Evolutionary conservation across 2,329 filamentous ascomycete genomes (phyloP).

Genomic region (Arthrobotrys megalospora): DNA sequence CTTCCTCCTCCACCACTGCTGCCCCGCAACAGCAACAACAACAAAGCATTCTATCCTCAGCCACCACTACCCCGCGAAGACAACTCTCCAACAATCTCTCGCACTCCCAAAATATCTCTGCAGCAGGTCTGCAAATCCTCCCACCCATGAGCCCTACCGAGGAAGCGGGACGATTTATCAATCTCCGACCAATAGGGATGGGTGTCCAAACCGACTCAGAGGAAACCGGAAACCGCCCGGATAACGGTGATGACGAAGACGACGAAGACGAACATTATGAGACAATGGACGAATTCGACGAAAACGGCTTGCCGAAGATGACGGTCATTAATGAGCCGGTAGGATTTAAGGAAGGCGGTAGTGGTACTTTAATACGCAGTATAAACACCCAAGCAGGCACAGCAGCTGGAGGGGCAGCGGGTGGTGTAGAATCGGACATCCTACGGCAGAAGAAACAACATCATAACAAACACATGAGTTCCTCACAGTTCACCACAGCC

Average conservation of each 20-base stretch:
- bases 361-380: slow-evolving; percentile 20
- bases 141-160: slow-evolving; percentile 58
- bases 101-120: slow-evolving; percentile 45
- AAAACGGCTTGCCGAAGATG: slow-evolving; percentile 54
- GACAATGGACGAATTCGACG: slow-evolving; percentile 61
- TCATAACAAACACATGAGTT: slow-evolving; percentile 33
- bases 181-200: slow-evolving; percentile 69
- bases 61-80: slow-evolving; percentile 42
- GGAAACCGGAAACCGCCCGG: slow-evolving; percentile 72
- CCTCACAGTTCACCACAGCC: slow-evolving; percentile 48
- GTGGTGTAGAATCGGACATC: slow-evolving; percentile 6
- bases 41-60: slow-evolving; percentile 58
- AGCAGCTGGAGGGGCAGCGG: background rate
- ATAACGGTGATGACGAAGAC: slow-evolving; percentile 68
- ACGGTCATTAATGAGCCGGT: slow-evolving; percentile 48
- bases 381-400: background rate
- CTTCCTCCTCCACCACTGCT: slow-evolving; percentile 71
- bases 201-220: slow-evolving; percentile 78
- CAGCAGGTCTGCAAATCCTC: slow-evolving; percentile 48
- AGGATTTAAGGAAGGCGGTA: slow-evolving; percentile 4
- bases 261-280: slow-evolving; percentile 67
- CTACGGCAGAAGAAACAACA: slow-evolving; percentile 12
- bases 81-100: slow-evolving; percentile 34
- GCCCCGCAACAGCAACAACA: slow-evolving; percentile 45
- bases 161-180: slow-evolving; percentile 45